Evolutionary conservation across 2,329 filamentous ascomycete species (phyloP).

Genomic region (Colletotrichum sojae): DNA sequence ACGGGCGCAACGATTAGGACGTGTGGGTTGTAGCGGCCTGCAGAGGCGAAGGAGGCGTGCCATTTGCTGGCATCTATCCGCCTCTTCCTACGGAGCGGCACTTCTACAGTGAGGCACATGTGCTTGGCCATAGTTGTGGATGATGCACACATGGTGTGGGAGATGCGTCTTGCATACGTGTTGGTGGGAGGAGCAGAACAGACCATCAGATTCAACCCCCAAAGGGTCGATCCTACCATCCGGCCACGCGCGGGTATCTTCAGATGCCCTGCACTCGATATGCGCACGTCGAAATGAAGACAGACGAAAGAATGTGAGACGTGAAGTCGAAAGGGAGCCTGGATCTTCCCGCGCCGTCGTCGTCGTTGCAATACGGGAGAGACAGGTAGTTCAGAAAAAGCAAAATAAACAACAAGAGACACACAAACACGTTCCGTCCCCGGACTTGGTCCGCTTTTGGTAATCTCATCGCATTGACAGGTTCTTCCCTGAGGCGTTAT

Average conservation of each 20-base stretch:
- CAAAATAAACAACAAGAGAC: conserved; percentile 35
- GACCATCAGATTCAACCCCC: neutral
- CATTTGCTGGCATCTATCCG: conserved; percentile 23
- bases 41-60: conserved; percentile 13
- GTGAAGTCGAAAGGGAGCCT: neutral
- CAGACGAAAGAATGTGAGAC: neutral
- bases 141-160: neutral
- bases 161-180: neutral
- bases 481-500: conserved; percentile 19
- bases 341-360: conserved; percentile 7
- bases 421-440: conserved; percentile 27
- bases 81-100: conserved; percentile 15
- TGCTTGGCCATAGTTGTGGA: neutral
- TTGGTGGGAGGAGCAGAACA: neutral
- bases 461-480: conserved; percentile 39
- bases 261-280: neutral
- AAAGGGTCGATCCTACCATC: neutral
- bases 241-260: neutral
- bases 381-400: conserved; percentile 27
- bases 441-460: conserved; percentile 29
- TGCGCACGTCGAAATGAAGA: neutral
- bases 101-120: conserved; percentile 14
- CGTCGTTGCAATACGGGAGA: conserved; percentile 26
- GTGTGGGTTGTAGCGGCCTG: conserved; percentile 20
- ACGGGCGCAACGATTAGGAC: conserved; percentile 25